These are phyloP conservation scores for Rhododendron ovatum DNA, from an alignment of 148 eudicot genomes.

Conservation along the genomic window DNA sequence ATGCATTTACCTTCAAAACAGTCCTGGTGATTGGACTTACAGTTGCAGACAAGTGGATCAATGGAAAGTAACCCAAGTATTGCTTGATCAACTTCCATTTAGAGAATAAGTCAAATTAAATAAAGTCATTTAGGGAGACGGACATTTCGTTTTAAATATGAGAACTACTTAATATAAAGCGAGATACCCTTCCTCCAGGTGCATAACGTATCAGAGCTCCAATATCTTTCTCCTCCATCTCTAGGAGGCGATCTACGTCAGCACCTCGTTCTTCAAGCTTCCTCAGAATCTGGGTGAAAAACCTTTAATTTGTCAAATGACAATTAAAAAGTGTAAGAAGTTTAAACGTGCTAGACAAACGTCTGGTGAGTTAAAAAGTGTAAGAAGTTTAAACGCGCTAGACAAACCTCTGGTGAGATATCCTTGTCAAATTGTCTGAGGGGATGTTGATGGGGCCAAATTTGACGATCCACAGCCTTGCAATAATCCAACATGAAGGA, in stretches of 20 bases:
- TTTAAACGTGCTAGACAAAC: constrained; percentile 32
- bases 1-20: constrained; percentile 73
- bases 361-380: constrained; percentile 38
- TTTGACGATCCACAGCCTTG: constrained; percentile 97
- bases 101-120: constrained; percentile 17
- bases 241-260: constrained; percentile 80
- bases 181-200: constrained; percentile 89
- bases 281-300: constrained; percentile 63
- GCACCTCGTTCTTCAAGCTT: constrained; percentile 92
- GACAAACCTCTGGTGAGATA: constrained; percentile 69
- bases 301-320: background rate
- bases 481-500: constrained; percentile 88
- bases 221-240: constrained; percentile 95
- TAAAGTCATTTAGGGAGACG: background rate
- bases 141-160: background rate
- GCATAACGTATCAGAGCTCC: constrained; percentile 86
- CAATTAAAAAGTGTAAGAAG: background rate
- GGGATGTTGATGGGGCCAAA: constrained; percentile 99
- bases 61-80: constrained; percentile 72
- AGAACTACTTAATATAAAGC: background rate
- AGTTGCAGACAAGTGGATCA: constrained; percentile 80
- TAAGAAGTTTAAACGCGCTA: constrained; percentile 8
- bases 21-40: constrained; percentile 99
- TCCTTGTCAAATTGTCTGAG: constrained; percentile 94
- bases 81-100: constrained; percentile 74